Conservation (phyloP, 352 stramenopile genomes). For the Globisporangium emineosum region DNA sequence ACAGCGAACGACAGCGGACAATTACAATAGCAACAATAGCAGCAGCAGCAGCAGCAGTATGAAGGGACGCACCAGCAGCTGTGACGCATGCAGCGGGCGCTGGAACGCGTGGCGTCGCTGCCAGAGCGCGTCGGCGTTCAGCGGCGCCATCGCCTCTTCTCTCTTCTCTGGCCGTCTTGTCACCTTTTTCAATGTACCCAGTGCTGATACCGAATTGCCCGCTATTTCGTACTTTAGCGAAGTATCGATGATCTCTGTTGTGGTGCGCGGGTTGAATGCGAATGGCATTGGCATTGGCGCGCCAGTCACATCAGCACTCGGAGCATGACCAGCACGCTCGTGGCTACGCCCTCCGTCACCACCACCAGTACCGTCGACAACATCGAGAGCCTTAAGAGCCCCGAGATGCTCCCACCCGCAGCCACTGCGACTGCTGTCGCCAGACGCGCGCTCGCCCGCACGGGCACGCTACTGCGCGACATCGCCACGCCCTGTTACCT, state of each 20-base stretch:
- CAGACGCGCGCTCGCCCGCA: conserved; percentile 28
- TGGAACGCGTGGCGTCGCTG: conserved; percentile 47
- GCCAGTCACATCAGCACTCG: not conserved
- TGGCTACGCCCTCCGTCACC: conserved; percentile 9
- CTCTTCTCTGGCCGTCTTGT: too few relatives aligned
- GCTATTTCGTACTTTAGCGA: not conserved
- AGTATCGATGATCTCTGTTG: not conserved
- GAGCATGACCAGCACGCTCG: conserved; percentile 21
- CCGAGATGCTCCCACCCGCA: conserved; percentile 27
- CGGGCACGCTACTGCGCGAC: conserved; percentile 28
- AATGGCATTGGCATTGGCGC: not conserved
- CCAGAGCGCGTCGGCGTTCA: conserved; percentile 10
- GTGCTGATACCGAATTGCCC: not conserved
- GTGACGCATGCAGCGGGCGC: conserved; percentile 35
- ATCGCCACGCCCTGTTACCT: conserved; percentile 71
- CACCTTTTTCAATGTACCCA: too few relatives aligned
- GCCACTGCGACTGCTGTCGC: conserved; percentile 9
- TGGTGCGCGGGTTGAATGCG: not conserved
- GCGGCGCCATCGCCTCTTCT: conserved; percentile 3
- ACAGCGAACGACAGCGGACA: not conserved
- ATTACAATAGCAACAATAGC: not conserved
- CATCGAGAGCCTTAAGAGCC: not conserved
- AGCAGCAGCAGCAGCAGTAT: not conserved
- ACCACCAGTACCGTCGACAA: not conserved
- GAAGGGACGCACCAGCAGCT: conserved; percentile 28